Evolutionary conservation across 495 filamentous ascomycete species (phyloP), one percentile per base, ranked within the genome.

Genomic region (Thermothielavioides terrestris): DNA sequence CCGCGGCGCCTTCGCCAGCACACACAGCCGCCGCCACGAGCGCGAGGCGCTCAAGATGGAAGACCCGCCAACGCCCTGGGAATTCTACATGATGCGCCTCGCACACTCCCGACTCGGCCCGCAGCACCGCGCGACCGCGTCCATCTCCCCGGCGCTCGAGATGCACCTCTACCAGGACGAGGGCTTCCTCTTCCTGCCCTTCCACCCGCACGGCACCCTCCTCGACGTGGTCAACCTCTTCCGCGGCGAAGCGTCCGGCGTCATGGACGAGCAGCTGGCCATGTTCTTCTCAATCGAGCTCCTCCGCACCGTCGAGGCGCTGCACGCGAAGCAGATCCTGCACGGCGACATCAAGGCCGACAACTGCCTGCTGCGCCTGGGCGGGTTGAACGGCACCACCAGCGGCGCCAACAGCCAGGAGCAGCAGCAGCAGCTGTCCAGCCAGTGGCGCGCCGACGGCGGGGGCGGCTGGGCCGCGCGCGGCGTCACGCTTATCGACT

Each of bases 211-310:
- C 69, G 92, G 92, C 50, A 96, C 94, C 0, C 74, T 98, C 18
- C 81, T 97, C 5, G 89, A 96, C 62, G 79, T 96, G 8, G 81
- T 97, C 63, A 98, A 98, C 67, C 73, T 86, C 52, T 81, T 90
- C 52, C 80, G 83, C 54, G 75, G 79, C 25, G 87, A 94, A 36
- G 64, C 75, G 9, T 74, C 72, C 1, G 79, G 78, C 3, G 85
- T 84, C 0, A 83, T 96, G 72, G 92, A 97, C 52, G 92, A 98
- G 67, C 68, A 69, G 23, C 70, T 97, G 0, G 86, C 83, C 42
- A 96, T 97, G 88, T 97, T 96, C 73, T 92, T 96, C 68, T 77
- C 85, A 18, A 73, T 97, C 51, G 92, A 98, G 65, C 79, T 98
- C 25, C 75, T 97, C 52, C 85, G 92, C 36, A 94, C 89, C 1